Evolutionary conservation across 495 filamentous ascomycete species (phyloP), one percentile per base, ranked within the genome.

Genomic region (Tetracladium marchalianum): DNA sequence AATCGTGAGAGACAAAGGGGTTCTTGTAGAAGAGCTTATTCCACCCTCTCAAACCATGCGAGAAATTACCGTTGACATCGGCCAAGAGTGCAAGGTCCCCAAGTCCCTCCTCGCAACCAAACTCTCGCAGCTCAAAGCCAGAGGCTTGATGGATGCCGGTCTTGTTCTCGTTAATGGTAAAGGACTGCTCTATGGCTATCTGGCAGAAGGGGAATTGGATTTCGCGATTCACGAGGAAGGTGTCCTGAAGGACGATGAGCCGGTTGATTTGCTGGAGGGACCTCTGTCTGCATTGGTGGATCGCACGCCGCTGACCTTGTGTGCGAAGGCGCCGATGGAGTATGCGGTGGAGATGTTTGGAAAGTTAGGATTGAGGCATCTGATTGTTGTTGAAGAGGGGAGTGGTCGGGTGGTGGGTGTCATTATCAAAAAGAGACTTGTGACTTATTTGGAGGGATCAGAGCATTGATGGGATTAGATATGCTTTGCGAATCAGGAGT

Each of bases 281-380:
- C 45, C 63, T 1, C 43, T 78, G 10, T 57, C 58, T 7, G 57
- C 55, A 4, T 74, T 78, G 51, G 66, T 77, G 10, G 74, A 78
- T 53, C 61, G 70, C 10, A 77, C 72, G 15, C 73, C 73, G 17
- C 39, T 77, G 41, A 68, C 59, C 3, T 57, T 78, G 4, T 68
- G 61, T 47, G 69, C 62, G 1, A 67, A 69, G 42, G 70, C 75
- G 37, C 75, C 75, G 31, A 61, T 77, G 56, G 74, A 78, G 56
- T 75, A 74, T 59, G 68, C 65, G 9, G 68, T 75, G 17, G 73
- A 77, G 62, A 70, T 77, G 66, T 78, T 78, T 66, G 69, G 68
- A 11, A 75, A 71, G 54, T 51, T 78, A 37, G 75, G 74, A 0
- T 43, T 78, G 51, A 57, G 73, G 47, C 60, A 76, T 62, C 38